Evolutionary conservation across 208 protist species (phyloP).

Genomic region (Crithidia mellificae): DNA sequence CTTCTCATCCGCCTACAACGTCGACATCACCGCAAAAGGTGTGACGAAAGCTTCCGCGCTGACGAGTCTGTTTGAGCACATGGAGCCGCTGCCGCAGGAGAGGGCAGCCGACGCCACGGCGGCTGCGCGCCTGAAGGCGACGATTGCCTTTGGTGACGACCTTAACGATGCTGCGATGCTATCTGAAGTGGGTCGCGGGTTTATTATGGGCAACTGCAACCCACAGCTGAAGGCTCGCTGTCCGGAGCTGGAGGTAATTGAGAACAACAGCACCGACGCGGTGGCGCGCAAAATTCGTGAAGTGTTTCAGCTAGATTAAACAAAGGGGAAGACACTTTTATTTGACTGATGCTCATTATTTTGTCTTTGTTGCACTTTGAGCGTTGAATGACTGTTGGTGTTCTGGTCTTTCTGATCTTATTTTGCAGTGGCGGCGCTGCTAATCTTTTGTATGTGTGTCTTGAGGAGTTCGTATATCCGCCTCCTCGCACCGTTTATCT

Average conservation of each 20-base stretch:
- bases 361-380: no score
- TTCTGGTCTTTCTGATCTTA: no score
- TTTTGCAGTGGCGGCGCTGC: no score
- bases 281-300: conserved; percentile 62
- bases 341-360: no score
- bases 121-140: conserved; percentile 35
- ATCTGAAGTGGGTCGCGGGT: conserved; percentile 46
- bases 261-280: conserved; percentile 55
- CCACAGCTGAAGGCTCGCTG: conserved; percentile 44
- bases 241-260: conserved; percentile 64
- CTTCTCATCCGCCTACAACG: conserved; percentile 38
- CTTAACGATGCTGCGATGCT: conserved; percentile 76
- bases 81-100: conserved; percentile 38
- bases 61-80: conserved; percentile 27
- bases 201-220: conserved; percentile 69
- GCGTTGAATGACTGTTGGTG: no score
- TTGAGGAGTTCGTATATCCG: no score
- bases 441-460: no score
- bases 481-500: no score
- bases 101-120: conserved; percentile 12
- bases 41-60: conserved; percentile 37
- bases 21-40: conserved; percentile 30
- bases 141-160: conserved; percentile 69
- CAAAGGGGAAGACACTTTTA: no score
- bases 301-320: conserved; percentile 45